phyloP scores from a whole-genome alignment of 306 rosid genomes.

The Argentina anserina region DNA sequence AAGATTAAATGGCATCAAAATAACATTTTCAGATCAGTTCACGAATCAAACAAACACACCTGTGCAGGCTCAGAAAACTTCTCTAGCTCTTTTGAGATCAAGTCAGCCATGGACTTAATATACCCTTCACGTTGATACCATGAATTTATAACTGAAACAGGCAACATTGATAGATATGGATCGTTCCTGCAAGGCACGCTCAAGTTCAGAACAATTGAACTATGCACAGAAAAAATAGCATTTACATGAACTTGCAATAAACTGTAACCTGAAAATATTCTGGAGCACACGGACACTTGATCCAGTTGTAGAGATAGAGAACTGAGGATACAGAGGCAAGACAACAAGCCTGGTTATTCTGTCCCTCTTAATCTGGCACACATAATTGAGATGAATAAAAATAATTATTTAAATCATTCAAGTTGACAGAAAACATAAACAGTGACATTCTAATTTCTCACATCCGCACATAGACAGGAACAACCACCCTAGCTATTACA shows the following conservation, averaged over 20 bases:
- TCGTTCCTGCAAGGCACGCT: conserved; percentile 68
- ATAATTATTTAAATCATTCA: background rate
- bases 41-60: conserved; percentile 43
- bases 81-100: conserved; percentile 75
- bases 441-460: background rate
- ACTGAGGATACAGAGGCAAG: conserved; percentile 94
- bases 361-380: conserved; percentile 79
- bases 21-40: conserved; percentile 13
- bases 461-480: background rate
- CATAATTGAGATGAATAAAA: conserved; percentile 16
- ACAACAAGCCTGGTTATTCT: conserved; percentile 91
- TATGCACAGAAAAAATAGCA: conserved; percentile 1
- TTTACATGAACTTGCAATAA: conserved; percentile 19
- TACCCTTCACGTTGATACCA: conserved; percentile 97
- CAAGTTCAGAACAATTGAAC: conserved; percentile 23
- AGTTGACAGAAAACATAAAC: background rate
- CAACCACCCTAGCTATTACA: background rate
- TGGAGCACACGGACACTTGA: conserved; percentile 86
- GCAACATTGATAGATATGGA: conserved; percentile 59
- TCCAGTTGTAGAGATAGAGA: conserved; percentile 99
- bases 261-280: conserved; percentile 64
- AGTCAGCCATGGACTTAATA: conserved; percentile 85
- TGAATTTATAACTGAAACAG: conserved; percentile 88
- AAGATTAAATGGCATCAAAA: background rate
- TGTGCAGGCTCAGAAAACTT: conserved; percentile 60